Percentiles rank a stretch among this genome's conserved stretches.
Conservation (phyloP, 805 yeast species). For the Candida tammaniensis region DNA sequence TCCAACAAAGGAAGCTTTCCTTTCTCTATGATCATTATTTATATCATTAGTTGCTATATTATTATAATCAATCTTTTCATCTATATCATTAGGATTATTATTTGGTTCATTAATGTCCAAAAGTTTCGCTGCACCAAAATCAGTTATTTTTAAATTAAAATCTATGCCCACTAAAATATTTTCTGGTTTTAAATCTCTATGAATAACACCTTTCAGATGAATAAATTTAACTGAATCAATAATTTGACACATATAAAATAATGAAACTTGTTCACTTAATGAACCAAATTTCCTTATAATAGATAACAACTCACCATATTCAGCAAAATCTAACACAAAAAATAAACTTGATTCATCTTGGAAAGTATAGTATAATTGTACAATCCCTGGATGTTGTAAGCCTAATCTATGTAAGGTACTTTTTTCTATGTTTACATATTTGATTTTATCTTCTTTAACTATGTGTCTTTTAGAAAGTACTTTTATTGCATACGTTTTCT, state of each 20-base stretch:
- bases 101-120: conserved; percentile 27
- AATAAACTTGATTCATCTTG: conserved; percentile 87
- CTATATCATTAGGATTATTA: conserved; percentile 30
- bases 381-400: conserved; percentile 87
- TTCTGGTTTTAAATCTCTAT: conserved; percentile 93
- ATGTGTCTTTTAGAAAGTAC: conserved; percentile 89
- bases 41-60: conserved; percentile 18
- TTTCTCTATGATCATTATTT: conserved; percentile 19
- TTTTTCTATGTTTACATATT: conserved; percentile 94
- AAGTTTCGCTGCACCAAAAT: conserved; percentile 96
- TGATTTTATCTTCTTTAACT: conserved; percentile 89
- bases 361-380: conserved; percentile 87
- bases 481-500: conserved; percentile 83
- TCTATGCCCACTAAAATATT: conserved; percentile 82
- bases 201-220: conserved; percentile 87
- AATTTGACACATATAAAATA: conserved; percentile 80
- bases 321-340: conserved; percentile 91
- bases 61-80: conserved; percentile 33
- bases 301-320: conserved; percentile 88
- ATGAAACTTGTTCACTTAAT: conserved; percentile 68
- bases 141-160: conserved; percentile 88
- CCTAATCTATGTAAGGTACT: conserved; percentile 84
- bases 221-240: conserved; percentile 89
- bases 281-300: conserved; percentile 77
- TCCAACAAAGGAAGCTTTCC: conserved; percentile 82